phyloP scores from a whole-genome alignment of 805 yeast genomes.

The Ogataea pini region DNA sequence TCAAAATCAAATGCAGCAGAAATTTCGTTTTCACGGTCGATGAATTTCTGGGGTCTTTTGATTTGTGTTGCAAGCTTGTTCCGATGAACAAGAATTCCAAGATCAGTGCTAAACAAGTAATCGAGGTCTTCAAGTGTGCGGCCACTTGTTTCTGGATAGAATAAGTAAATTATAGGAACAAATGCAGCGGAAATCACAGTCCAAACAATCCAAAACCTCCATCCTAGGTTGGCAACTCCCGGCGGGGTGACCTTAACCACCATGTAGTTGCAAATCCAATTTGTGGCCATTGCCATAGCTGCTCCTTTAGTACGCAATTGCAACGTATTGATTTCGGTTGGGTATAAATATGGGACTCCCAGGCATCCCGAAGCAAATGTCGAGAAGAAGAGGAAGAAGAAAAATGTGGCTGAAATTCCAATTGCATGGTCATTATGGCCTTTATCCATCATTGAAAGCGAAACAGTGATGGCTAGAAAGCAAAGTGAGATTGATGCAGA shows the following conservation, averaged over 20 bases:
- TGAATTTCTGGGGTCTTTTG: too few relatives aligned
- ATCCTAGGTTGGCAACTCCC: slow-evolving; percentile 17
- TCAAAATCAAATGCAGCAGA: not conserved
- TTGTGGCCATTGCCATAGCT: slow-evolving; percentile 22
- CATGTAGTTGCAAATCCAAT: slow-evolving; percentile 33
- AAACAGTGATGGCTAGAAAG: slow-evolving; percentile 40
- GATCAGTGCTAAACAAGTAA: slow-evolving; percentile 18
- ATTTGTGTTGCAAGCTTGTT: too few relatives aligned
- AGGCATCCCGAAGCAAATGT: slow-evolving; percentile 35
- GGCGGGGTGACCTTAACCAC: slow-evolving; percentile 18
- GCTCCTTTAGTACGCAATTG: slow-evolving; percentile 32
- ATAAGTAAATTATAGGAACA: slow-evolving; percentile 28
- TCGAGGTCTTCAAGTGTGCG: slow-evolving; percentile 44
- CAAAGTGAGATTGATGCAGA: slow-evolving; percentile 43
- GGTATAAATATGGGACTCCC: slow-evolving; percentile 28
- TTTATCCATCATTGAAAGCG: slow-evolving; percentile 28
- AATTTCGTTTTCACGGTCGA: too few relatives aligned
- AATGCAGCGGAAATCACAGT: slow-evolving; percentile 17
- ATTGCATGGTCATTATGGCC: slow-evolving; percentile 28
- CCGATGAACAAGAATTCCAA: too few relatives aligned
- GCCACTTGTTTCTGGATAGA: slow-evolving; percentile 49
- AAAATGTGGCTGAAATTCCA: slow-evolving; percentile 38
- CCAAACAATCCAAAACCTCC: slow-evolving; percentile 20
- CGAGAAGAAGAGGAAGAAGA: slow-evolving; percentile 39
- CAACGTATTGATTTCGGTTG: slow-evolving; percentile 29